Evolutionary conservation across 345 rosid species (phyloP), one percentile per base, ranked within the genome.

Genomic region (Moricandia moricandioides): DNA sequence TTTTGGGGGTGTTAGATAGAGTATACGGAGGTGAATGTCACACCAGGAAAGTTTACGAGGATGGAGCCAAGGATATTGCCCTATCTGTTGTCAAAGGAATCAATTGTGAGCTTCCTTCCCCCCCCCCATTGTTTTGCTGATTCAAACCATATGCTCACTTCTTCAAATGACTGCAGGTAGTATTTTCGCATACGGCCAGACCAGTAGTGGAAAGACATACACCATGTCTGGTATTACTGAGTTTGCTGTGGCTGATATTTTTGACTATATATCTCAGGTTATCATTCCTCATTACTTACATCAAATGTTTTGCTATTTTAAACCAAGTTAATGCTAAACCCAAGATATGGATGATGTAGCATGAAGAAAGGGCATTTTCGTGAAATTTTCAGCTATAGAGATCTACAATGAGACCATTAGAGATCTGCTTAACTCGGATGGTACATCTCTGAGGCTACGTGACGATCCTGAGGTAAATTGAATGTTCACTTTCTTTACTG

Each of bases 201-300:
- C 99, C 55, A 90, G 98, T 88, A 95, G 99, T 66, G 99, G 98
- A 77, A 95, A 95, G 90, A 95, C 99, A 45, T 89, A 92, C 84
- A 95, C 99, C 17, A 95, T 95, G 97, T 80, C 78, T 80, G 97
- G 90, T 72, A 89, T 95, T 71, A 90, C 99, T 3, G 92, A 92
- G 80, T 82, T 76, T 69, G 83, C 97, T 0, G 96, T 88, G 21
- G 88, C 94, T 55, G 99, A 95, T 75, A 92, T 95, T 77, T 95
- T 88, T 83, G 94, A 90, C 75, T 90, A 90, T 65, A 84, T 92
- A 52, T 75, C 83, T 51, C 87, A 69, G 87, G 99, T 90, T 0
- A 1, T 84, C 63, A 40, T 1, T 1, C 47, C 34, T 67, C 43
- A 21, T 2, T 34, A 11, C 59, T 21, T 21, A 21, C 1, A 21